Evolutionary conservation across 2,329 filamentous ascomycete genomes (phyloP).

Genomic region (Fusarium bulbicola): DNA sequence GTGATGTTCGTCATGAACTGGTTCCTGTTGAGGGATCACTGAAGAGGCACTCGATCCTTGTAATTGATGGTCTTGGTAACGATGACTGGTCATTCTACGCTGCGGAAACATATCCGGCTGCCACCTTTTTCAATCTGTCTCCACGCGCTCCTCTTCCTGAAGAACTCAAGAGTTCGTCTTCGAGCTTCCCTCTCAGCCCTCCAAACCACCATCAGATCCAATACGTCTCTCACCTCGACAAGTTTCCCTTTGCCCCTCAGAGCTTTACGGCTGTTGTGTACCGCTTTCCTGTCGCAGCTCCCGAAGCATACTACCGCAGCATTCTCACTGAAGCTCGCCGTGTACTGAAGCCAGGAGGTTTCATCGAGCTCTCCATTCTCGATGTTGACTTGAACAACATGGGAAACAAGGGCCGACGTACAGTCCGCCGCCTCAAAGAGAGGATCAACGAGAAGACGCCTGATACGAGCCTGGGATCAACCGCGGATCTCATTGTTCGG

Average conservation of each 20-base stretch:
- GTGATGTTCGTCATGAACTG: conserved; percentile 78
- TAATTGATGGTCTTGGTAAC: conserved; percentile 86
- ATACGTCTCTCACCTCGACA: conserved; percentile 68
- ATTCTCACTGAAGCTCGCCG: conserved; percentile 79
- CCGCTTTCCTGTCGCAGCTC: conserved; percentile 76
- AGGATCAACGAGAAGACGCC: conserved; percentile 69
- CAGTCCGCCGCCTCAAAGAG: conserved; percentile 77
- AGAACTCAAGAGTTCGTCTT: conserved; percentile 53
- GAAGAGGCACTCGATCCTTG: conserved; percentile 71
- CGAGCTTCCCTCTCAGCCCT: conserved; percentile 64
- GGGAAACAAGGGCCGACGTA: conserved; percentile 74
- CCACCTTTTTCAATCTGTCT: conserved; percentile 80
- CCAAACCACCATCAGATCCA: conserved; percentile 81
- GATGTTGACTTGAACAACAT: conserved; percentile 86
- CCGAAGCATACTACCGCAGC: conserved; percentile 74
- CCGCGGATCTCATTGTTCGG: conserved; percentile 69
- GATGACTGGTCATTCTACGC: conserved; percentile 90
- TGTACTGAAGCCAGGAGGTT: conserved; percentile 80
- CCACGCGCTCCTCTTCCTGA: conserved; percentile 62
- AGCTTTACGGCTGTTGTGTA: conserved; percentile 81
- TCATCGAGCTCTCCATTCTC: conserved; percentile 80
- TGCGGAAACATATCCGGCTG: conserved; percentile 79
- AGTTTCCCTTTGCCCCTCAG: conserved; percentile 79
- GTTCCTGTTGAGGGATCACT: conserved; percentile 50
- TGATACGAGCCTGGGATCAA: conserved; percentile 67